Conservation (phyloP, 768 basidiomycete genomes). For the Dendrothele bispora region DNA sequence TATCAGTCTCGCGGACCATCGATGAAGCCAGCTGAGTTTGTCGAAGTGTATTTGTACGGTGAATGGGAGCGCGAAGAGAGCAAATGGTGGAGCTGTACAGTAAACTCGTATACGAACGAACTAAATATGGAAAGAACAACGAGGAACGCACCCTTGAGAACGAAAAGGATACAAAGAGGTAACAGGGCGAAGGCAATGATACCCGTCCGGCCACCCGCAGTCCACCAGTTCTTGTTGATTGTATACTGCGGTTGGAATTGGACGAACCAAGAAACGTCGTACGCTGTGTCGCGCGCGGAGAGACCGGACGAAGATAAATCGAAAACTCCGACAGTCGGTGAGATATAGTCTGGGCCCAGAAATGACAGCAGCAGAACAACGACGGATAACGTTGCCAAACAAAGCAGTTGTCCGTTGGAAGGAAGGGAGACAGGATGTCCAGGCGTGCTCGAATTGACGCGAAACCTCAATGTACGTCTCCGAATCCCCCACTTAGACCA, state of each 20-base stretch:
- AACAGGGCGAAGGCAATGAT: slow-evolving; percentile 71
- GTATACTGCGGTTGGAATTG: slow-evolving; percentile 53
- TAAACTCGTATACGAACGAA: too few species aligned
- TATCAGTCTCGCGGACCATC: slow-evolving; percentile 68
- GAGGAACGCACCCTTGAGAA: too few species aligned
- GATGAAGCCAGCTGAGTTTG: slow-evolving; percentile 71
- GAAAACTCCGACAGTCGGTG: slow-evolving; percentile 48
- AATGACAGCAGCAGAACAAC: slow-evolving; percentile 48
- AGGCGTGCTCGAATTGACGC: too few species aligned
- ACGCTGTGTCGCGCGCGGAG: slow-evolving; percentile 10
- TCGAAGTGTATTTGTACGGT: slow-evolving; percentile 71
- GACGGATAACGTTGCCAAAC: slow-evolving; percentile 42
- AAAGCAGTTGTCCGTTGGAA: slow-evolving; percentile 63
- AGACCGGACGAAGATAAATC: slow-evolving; percentile 27
- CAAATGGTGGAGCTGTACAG: slow-evolving; percentile 71
- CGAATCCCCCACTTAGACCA: slow-evolving; percentile 63
- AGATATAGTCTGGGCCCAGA: slow-evolving; percentile 69
- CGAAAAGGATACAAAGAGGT: slow-evolving; percentile 69
- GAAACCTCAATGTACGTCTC: slow-evolving; percentile 55
- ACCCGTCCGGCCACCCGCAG: slow-evolving; percentile 63
- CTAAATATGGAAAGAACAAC: too few species aligned
- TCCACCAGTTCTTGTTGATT: slow-evolving; percentile 72
- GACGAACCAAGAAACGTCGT: slow-evolving; percentile 32
- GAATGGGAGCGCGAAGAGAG: slow-evolving; percentile 63
- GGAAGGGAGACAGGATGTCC: slow-evolving; percentile 53